Conservation (phyloP, 306 rosid genomes). For the Fragaria vesca region DNA sequence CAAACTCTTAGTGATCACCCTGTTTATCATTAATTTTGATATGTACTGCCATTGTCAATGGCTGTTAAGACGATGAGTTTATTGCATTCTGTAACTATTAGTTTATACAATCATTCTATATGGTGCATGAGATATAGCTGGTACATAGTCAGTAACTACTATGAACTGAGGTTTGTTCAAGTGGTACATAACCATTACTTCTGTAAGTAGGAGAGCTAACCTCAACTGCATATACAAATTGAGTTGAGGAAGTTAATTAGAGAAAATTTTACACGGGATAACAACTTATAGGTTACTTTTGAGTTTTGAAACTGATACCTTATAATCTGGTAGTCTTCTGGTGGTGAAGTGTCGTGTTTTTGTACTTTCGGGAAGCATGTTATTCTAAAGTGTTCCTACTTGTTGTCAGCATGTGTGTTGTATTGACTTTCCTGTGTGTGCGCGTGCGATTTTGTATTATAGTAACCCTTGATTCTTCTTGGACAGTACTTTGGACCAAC, state of each 20-base stretch:
- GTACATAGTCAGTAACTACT: background rate
- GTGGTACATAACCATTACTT: background rate
- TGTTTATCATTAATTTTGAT: background rate
- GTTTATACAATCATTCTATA: background rate
- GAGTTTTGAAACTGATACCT: background rate
- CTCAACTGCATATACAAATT: background rate
- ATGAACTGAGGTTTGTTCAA: background rate
- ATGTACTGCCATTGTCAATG: background rate
- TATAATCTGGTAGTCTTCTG: background rate
- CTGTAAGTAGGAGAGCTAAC: background rate
- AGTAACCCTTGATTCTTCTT: conserved; percentile 12
- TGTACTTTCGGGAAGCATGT: background rate
- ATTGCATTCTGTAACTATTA: background rate
- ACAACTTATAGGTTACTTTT: background rate
- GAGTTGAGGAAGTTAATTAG: background rate
- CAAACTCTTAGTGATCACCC: background rate
- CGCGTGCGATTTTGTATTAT: background rate
- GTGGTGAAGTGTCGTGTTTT: background rate
- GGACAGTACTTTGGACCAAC: conserved; percentile 81
- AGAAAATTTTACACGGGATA: background rate
- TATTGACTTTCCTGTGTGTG: background rate
- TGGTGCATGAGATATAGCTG: background rate
- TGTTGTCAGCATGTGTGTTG: background rate
- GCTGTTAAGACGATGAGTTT: background rate
- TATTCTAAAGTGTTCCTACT: background rate